These are phyloP conservation scores for Blattamonas nauphoetae DNA, from an alignment of 78 protist genomes.

Conservation along the genomic window DNA sequence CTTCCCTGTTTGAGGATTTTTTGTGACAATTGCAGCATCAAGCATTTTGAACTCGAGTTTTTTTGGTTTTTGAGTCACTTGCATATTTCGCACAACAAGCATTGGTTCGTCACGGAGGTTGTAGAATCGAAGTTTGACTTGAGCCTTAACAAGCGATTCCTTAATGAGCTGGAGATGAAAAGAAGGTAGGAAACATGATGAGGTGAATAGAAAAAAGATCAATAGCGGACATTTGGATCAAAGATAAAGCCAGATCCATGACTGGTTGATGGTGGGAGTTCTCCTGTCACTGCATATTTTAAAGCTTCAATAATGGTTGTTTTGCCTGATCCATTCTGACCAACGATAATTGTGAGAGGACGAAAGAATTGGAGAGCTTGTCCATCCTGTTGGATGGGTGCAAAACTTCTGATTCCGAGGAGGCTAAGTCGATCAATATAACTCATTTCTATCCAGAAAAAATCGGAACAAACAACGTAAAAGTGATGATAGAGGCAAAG, in stretches of 20 bases:
- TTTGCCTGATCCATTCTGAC: slow-evolving; percentile 93
- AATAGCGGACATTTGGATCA: slow-evolving; percentile 58
- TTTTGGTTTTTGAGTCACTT: slow-evolving; percentile 19
- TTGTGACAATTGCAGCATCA: slow-evolving; percentile 27
- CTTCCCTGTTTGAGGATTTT: slow-evolving; percentile 6
- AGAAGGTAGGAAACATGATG: neutral
- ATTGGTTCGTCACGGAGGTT: neutral
- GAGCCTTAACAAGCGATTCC: slow-evolving; percentile 72
- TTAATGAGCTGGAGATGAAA: slow-evolving; percentile 29
- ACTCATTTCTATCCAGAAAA: neutral
- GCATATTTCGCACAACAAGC: slow-evolving; percentile 22
- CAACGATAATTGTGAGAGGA: slow-evolving; percentile 89
- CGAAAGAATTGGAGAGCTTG: slow-evolving; percentile 48
- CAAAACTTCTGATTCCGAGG: neutral
- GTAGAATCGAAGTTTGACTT: slow-evolving; percentile 64
- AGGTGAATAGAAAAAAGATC: too few relatives aligned
- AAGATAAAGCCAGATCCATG: slow-evolving; percentile 70
- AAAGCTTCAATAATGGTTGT: slow-evolving; percentile 93
- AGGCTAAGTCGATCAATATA: neutral
- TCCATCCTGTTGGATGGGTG: neutral
- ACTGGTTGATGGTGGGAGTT: slow-evolving; percentile 74
- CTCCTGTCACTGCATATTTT: slow-evolving; percentile 78
- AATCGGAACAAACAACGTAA: neutral
- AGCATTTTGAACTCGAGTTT: slow-evolving; percentile 40
- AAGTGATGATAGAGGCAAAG: too few relatives aligned